Base-by-base conservation (phyloP, 2,329 filamentous ascomycete species). In the Colletotrichum neosansevieriae region DNA sequence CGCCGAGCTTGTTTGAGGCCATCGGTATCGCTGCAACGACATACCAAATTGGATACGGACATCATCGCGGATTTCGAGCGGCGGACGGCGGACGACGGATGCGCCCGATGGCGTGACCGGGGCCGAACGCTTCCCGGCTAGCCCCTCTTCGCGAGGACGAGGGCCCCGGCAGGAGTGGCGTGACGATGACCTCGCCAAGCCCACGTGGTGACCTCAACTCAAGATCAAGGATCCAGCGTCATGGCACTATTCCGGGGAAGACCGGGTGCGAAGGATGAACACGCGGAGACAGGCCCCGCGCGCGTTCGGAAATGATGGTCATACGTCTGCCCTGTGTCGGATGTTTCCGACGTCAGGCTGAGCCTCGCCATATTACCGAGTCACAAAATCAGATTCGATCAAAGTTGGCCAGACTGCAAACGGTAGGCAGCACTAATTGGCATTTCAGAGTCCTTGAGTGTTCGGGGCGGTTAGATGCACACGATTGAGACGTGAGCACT, bases 1-100 rank as follows among this genome's bases (percentile, higher is more conserved):
- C 59, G 86, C 88, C 21, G 89, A 89, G 76, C 79, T 90, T 68
- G 85, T 89, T 24, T 90, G 81, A 86, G 51, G 34, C 1, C 7
- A 7, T 54, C 7, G 51, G 17, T 4, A 17, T 6, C 19, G 34
- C 15, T 19, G 36, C 34, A 13, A 32, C 32, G 32, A 24, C 3
- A 53, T 36, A 38, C 32, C 17, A 53, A 2, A 36, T 24, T 21
- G 47, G 49, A 29, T 51, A 12, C 49, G 56, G 17, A 58, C 38
- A 10, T 12, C 10, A 5, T 19, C 15, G 56, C 36, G 15, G 32
- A 44, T 24, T 36, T 19, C 36, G 56, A 47, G n/a, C 71, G 83
- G 4, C 71, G 83, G 2, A 80, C 83, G 21, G 80, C 88, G 29
- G 86, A 89, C 71, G 86, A 89, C 0, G 85, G 82, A 0, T 82